Conservation (phyloP, 1,284 basidiomycete species). For the Apiotrichum veenhuisii region DNA sequence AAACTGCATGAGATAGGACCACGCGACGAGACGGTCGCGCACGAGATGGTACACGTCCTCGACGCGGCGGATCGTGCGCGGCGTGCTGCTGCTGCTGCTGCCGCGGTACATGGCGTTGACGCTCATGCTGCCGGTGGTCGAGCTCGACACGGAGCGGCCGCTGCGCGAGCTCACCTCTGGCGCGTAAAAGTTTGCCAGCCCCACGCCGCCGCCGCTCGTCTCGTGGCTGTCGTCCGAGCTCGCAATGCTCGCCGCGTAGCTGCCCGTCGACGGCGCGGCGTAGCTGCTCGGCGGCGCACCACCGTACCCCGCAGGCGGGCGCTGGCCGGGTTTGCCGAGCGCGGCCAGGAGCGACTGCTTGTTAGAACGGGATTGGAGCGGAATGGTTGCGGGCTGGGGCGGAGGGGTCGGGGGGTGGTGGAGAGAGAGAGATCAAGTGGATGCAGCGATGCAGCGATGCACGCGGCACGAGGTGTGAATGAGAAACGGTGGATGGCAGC, state of each 20-base stretch:
- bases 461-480: no score
- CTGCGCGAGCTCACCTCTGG: not conserved
- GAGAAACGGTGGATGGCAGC: not conserved
- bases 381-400: not conserved
- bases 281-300: conserved; percentile 15
- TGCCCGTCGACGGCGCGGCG: conserved; percentile 1
- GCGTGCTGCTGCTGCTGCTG: conserved; percentile 1
- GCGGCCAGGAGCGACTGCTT: conserved; percentile 28
- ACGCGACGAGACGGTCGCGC: conserved; percentile 37
- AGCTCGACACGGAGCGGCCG: conserved; percentile 8
- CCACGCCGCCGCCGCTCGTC: not conserved
- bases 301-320: conserved; percentile 10
- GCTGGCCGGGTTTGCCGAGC: conserved; percentile 21
- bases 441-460: not conserved
- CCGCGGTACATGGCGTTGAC: conserved; percentile 13
- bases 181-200: not conserved
- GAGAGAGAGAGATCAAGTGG: not conserved
- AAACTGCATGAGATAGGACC: conserved; percentile 48
- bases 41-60: conserved; percentile 42
- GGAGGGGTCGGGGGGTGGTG: not conserved
- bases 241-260: conserved; percentile 17
- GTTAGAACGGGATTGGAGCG: not conserved
- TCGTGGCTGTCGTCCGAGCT: conserved; percentile 20
- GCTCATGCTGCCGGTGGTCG: conserved; percentile 6
- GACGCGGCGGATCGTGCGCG: conserved; percentile 22